These are phyloP conservation scores for Erodium trifolium DNA, from an alignment of 441 rosid species.

Conservation along the genomic window DNA sequence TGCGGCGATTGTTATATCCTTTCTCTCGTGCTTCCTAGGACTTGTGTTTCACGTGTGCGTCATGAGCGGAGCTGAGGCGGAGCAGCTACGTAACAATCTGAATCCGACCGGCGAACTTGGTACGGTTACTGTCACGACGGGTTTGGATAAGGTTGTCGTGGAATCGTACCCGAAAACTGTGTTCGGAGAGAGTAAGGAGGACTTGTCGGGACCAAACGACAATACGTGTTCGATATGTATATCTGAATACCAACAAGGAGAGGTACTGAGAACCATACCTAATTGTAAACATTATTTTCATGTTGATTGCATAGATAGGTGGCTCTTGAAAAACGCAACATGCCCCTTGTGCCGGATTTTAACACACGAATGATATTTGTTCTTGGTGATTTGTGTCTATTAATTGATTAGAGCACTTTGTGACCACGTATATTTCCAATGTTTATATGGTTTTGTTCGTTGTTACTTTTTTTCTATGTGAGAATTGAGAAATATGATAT, in stretches of 20 bases:
- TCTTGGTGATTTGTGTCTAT: too few relatives aligned
- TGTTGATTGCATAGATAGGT: slow-evolving; percentile 55
- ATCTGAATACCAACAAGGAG: slow-evolving; percentile 53
- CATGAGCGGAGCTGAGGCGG: neutral
- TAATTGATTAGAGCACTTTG: too few relatives aligned
- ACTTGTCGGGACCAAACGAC: slow-evolving; percentile 54
- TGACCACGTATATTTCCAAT: too few relatives aligned
- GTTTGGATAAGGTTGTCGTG: slow-evolving; percentile 47
- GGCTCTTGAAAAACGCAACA: slow-evolving; percentile 59
- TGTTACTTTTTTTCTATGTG: too few relatives aligned
- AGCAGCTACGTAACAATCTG: too few relatives aligned
- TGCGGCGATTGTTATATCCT: neutral
- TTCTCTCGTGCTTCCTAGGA: slow-evolving; percentile 31
- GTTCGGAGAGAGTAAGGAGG: slow-evolving; percentile 44
- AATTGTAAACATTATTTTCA: slow-evolving; percentile 76
- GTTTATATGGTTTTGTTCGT: too few relatives aligned
- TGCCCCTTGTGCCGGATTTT: slow-evolving; percentile 68
- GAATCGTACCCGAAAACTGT: slow-evolving; percentile 60
- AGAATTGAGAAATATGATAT: too few relatives aligned
- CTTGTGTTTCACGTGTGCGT: slow-evolving; percentile 25
- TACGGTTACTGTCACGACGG: slow-evolving; percentile 9
- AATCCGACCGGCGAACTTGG: too few relatives aligned
- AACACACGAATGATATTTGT: neutral
- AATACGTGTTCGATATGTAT: slow-evolving; percentile 59
- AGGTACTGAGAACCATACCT: slow-evolving; percentile 61